Evolutionary conservation across 768 basidiomycete genomes (phyloP).

Genomic region (Hericium coralloides): DNA sequence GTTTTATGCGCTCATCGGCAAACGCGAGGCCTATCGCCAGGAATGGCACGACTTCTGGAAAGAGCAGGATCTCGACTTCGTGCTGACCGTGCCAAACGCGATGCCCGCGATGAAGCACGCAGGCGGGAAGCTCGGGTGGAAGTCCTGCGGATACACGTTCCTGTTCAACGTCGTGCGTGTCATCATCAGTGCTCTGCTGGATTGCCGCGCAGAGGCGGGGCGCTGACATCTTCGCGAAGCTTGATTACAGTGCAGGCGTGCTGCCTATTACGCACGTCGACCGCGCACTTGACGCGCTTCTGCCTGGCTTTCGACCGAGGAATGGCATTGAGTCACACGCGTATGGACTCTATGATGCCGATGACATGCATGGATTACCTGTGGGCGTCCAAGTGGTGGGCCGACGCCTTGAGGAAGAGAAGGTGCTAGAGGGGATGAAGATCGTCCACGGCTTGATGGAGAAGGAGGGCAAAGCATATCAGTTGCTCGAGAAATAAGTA

Average conservation of each 20-base stretch:
- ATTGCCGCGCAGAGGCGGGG: background rate
- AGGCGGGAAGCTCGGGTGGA: conserved; percentile 47
- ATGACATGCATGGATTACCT: conserved; percentile 60
- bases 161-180: conserved; percentile 54
- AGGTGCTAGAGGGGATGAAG: conserved; percentile 61
- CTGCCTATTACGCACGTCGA: conserved; percentile 50
- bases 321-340: conserved; percentile 37
- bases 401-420: conserved; percentile 60
- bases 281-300: conserved; percentile 31
- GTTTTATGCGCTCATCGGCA: conserved; percentile 38
- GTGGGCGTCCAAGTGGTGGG: conserved; percentile 61
- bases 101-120: conserved; percentile 50
- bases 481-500: background rate
- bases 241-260: conserved; percentile 52
- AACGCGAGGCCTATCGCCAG: conserved; percentile 33
- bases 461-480: background rate
- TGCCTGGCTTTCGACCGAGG: conserved; percentile 25
- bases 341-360: conserved; percentile 47
- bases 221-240: conserved; percentile 14
- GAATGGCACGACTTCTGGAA: conserved; percentile 31
- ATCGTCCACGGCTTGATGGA: conserved; percentile 31
- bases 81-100: conserved; percentile 54
- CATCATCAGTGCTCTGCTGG: background rate
- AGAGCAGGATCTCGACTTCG: conserved; percentile 48
- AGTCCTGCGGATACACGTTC: conserved; percentile 47